phyloP scores from a whole-genome alignment of 2,329 filamentous ascomycete genomes.

The Claviceps monticola region DNA sequence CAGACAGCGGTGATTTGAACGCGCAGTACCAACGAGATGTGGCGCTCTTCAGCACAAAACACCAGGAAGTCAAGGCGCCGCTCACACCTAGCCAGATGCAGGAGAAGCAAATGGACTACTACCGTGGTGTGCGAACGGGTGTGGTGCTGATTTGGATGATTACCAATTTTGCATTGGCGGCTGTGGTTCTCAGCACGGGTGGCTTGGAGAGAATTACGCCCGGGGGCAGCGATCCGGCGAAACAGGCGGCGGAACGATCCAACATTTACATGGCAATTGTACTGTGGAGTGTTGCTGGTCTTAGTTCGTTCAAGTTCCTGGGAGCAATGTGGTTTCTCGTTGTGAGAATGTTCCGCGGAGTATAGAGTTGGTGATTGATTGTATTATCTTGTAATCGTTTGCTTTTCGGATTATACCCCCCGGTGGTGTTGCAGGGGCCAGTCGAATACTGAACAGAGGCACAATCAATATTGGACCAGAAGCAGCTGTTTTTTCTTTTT shows the following conservation, averaged over 20 bases:
- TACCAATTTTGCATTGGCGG: constrained; percentile 78
- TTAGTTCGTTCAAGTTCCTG: constrained; percentile 76
- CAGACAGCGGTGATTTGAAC: constrained; percentile 89
- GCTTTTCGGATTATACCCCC: constrained; percentile 9
- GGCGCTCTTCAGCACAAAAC: constrained; percentile 58
- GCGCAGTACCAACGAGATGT: constrained; percentile 86
- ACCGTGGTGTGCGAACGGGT: constrained; percentile 84
- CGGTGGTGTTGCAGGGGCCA: constrained; percentile 1
- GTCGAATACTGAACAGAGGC: background rate
- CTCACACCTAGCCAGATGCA: constrained; percentile 40
- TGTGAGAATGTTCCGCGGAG: constrained; percentile 68
- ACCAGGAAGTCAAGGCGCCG: constrained; percentile 53
- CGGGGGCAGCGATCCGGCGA: constrained; percentile 21
- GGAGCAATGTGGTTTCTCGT: constrained; percentile 89
- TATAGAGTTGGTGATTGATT: constrained; percentile 24
- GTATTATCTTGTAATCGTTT: background rate
- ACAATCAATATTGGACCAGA: no score
- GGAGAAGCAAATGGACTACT: constrained; percentile 95
- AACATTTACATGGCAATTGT: constrained; percentile 79
- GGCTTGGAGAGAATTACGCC: constrained; percentile 58
- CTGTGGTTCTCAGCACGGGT: constrained; percentile 73
- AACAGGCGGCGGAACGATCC: constrained; percentile 40
- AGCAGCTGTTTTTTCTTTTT: background rate
- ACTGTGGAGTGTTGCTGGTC: constrained; percentile 73
- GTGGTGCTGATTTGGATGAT: constrained; percentile 96